Conservation (phyloP, 257 asterid genomes). For the Catharanthus roseus region DNA sequence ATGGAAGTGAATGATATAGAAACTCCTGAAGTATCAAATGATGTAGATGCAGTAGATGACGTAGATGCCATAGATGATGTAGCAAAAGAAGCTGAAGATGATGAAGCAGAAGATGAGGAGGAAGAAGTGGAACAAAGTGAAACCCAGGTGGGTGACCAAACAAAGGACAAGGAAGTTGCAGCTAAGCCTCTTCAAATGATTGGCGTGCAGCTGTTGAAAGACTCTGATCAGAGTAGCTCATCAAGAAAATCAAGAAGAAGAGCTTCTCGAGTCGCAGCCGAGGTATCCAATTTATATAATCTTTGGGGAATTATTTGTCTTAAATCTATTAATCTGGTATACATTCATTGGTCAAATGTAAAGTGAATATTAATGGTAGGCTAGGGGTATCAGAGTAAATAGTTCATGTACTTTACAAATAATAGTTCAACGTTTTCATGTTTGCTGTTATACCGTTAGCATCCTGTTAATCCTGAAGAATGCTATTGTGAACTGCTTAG, state of each 20-base stretch:
- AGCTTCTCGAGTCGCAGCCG: slow-evolving; percentile 55
- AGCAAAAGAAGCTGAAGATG: slow-evolving; percentile 64
- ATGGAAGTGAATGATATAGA: slow-evolving; percentile 46
- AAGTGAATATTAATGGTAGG: too few species aligned
- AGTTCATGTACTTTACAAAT: too few species aligned
- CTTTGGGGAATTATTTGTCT: background rate
- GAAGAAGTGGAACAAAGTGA: slow-evolving; percentile 78
- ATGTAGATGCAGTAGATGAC: slow-evolving; percentile 41
- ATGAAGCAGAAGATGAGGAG: slow-evolving; percentile 58
- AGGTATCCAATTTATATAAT: slow-evolving; percentile 36
- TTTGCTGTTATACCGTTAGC: background rate
- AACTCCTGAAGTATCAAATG: slow-evolving; percentile 41
- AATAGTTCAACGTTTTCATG: background rate
- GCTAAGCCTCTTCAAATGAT: slow-evolving; percentile 91
- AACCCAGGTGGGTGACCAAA: slow-evolving; percentile 64
- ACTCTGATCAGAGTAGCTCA: slow-evolving; percentile 67
- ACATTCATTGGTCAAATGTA: too few species aligned
- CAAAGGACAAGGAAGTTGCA: slow-evolving; percentile 72
- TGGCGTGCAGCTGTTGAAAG: slow-evolving; percentile 89
- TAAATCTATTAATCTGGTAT: too few species aligned
- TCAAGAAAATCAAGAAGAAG: slow-evolving; percentile 71
- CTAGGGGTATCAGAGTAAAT: too few species aligned
- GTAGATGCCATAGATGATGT: slow-evolving; percentile 46
- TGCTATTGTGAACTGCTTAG: background rate
- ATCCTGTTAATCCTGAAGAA: background rate